Base-by-base conservation (phyloP, 2,329 filamentous ascomycete species). In the Verticillium klebahnii region DNA sequence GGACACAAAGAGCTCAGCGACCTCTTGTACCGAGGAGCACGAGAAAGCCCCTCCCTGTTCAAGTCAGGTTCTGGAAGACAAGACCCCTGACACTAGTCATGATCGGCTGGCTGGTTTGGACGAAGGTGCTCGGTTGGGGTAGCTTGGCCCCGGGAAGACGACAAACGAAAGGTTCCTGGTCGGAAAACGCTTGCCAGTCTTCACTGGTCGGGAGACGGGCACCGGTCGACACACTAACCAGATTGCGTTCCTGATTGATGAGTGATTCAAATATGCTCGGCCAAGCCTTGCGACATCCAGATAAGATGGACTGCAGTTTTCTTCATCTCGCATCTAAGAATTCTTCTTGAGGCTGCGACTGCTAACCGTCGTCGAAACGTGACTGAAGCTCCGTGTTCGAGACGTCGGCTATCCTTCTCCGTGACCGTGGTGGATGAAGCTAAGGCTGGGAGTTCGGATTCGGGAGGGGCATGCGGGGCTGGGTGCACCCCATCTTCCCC, bases 161-260 rank as follows among this genome's bases (percentile, higher is more conserved):
- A 17, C 19, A 25, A 39, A 39, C 19, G 36, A 45, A 32, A 57
- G 19, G 31, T 25, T 25, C 56, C 5, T 31, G 31, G 12, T 29
- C 56, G 59, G 59, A 60, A 60, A 56, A 57, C 52, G 59, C 59
- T 56, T 60, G 52, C 52, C 54, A 60, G 11, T 36, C 31, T 34
- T 31, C n/a, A 9, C n/a, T 19, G 34, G 32, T 17, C n/a, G 32
- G 50, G 19, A 52, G 29, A 6, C 9, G 17, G 55, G 15, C 9
- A 23, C 40, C 17, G 17, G 40, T 23, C 25, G n/a, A 23, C 14
- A 9, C 29, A 58, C n/a, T 17, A 34, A 29, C n/a, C n/a, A 39
- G 17, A 9, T 31, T 59, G 34, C 34, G 34, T 3, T 9, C 34
- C 34, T 14, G 34, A 36, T 36, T 29, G 29, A 29, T 29, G 29